Base-by-base conservation (phyloP, 495 filamentous ascomycete species). In the Pyrenula aspistea region DNA sequence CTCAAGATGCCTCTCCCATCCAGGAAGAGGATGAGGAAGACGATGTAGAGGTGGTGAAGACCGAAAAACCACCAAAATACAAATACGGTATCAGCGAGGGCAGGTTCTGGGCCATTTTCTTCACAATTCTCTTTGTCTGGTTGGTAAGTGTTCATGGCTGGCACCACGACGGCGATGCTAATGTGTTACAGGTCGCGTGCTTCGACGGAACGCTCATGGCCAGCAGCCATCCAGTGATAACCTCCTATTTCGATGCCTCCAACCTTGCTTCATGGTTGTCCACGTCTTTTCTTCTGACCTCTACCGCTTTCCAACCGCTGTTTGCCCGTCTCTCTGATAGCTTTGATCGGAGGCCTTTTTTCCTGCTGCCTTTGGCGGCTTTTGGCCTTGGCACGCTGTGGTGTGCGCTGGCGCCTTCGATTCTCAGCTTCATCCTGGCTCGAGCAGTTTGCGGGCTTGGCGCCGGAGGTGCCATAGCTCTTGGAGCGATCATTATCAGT, bases 141-240 rank as follows among this genome's bases (percentile, higher is more conserved):
- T 15, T 42, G 31, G 31, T 42, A 42, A 8, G 31, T 42, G 31
- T 4, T n/a, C n/a, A n/a, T n/a, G n/a, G n/a, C n/a, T n/a, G n/a
- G n/a, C n/a, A n/a, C n/a, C n/a, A n/a, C n/a, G n/a, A n/a, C n/a
- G n/a, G n/a, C 31, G 31, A 8, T 15, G 15, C 58, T 77, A 57
- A 55, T 75, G 31, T 72, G 71, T 1, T 77, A 77, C 62, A 75
- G 62, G 74, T 83, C 55, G 78, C 76, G 1, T 78, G 74, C 60
- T 91, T 91, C 64, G 88, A 92, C 70, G 76, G 77, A 22, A 90
- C 87, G 3, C 76, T 91, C 61, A 90, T 92, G 87, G 86, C 87
- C 0, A 88, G 86, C 1, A 86, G 79, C 50, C 87, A 92, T 67
- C 88, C 87, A 11, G 85, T 88, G 24, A 89, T 92, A 54, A 91